Evolutionary conservation across 2,329 filamentous ascomycete species (phyloP).

Genomic region (Hypoxylon sp.): DNA sequence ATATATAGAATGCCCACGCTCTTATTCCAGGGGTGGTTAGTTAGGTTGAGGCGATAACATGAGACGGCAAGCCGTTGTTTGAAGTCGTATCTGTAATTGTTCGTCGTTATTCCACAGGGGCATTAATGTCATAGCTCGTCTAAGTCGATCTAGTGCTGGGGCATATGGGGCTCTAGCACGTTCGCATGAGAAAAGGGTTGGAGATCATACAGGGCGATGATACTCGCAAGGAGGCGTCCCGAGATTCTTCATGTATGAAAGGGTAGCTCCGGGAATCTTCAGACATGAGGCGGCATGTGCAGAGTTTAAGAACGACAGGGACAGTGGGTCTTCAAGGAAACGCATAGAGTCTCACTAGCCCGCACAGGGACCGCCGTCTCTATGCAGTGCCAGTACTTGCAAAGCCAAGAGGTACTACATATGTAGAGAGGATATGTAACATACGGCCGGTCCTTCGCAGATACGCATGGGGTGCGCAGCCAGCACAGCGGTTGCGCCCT

Average conservation of each 20-base stretch:
- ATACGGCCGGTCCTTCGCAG: conserved; percentile 27
- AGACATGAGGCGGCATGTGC: conserved; percentile 57
- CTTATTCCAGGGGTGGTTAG: conserved; percentile 37
- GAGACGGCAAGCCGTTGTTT: conserved; percentile 44
- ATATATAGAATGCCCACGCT: conserved; percentile 33
- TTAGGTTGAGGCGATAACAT: conserved; percentile 42
- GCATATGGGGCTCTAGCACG: conserved; percentile 46
- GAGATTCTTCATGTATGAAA: conserved; percentile 57
- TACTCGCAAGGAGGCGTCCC: conserved; percentile 53
- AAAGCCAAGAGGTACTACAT: conserved; percentile 44
- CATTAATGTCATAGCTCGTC: conserved; percentile 41
- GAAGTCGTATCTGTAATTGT: conserved; percentile 42
- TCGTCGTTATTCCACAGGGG: conserved; percentile 41
- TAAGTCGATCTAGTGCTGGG: conserved; percentile 34
- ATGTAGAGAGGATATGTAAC: conserved; percentile 25
- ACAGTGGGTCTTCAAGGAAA: conserved; percentile 54
- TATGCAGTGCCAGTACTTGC: conserved; percentile 47
- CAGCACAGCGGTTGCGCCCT: conserved; percentile 45
- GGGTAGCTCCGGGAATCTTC: conserved; percentile 53
- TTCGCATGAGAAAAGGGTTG: conserved; percentile 54
- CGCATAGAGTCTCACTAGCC: conserved; percentile 53
- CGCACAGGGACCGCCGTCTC: conserved; percentile 54
- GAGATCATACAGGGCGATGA: conserved; percentile 58
- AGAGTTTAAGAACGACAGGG: conserved; percentile 61
- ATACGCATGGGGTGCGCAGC: conserved; percentile 30